Conservation (phyloP, 1,139 yeast species). For the Debaryomycetaceae sp. region DNA sequence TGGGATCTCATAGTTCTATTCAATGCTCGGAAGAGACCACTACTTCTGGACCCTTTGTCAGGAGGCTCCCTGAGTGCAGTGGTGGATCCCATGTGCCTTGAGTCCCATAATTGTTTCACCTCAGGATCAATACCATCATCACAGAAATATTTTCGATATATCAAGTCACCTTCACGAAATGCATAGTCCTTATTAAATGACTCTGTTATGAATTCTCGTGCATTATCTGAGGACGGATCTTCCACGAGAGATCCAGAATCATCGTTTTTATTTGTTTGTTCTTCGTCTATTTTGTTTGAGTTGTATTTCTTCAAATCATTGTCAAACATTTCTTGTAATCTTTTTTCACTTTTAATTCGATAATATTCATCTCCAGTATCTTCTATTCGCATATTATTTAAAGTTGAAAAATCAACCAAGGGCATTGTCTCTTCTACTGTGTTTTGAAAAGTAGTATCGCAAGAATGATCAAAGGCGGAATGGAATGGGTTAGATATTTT, state of each 20-base stretch:
- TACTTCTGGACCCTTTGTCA: not conserved
- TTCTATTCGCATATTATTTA: not conserved
- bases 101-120: conserved; percentile 49
- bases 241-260: not conserved
- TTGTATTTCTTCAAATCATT: not conserved
- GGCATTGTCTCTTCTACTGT: not conserved
- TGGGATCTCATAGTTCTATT: not conserved
- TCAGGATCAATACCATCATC: conserved; percentile 48
- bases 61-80: not conserved
- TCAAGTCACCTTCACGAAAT: conserved; percentile 48
- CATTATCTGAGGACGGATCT: not conserved
- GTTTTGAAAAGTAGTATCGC: not conserved
- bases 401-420: not conserved
- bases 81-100: conserved; percentile 27
- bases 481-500: not conserved
- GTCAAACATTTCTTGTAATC: conserved; percentile 3
- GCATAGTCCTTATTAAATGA: conserved; percentile 34
- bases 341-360: conserved; percentile 12
- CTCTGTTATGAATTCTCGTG: not conserved
- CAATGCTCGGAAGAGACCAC: not conserved
- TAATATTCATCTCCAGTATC: conserved; percentile 13
- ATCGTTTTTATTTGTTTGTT: not conserved
- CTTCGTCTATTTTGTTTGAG: not conserved
- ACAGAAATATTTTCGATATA: conserved; percentile 38
- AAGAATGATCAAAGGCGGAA: not conserved